Base-by-base conservation (phyloP, 208 protist genomes). In the Leishmania aethiopica region DNA sequence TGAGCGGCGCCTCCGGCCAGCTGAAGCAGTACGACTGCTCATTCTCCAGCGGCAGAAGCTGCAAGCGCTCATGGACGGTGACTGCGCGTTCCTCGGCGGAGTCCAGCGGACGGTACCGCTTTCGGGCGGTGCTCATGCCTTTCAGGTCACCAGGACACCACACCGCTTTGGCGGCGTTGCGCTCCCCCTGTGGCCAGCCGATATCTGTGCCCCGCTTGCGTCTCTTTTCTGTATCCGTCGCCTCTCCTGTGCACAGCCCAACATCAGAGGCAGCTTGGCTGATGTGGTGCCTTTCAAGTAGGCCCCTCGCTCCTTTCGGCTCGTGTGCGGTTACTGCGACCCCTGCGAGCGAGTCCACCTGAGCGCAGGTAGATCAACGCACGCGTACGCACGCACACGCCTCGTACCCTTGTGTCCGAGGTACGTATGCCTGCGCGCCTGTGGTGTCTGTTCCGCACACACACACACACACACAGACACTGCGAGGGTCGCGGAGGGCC, bases 11-110 rank as follows among this genome's bases (percentile, higher is more conserved):
- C 32, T 91, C 90, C 0, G 95, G 95, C 93, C 95, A 97, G 79
- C 92, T 96, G 77, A 96, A 91, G 81, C 91, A 95, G 75, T 97
- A 97, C 11, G 89, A 91, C 67, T 87, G 87, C 78, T 96, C 92
- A 79, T 97, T 91, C 32, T 88, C 84, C 15, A 97, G 85, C 7
- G 88, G 78, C 28, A 83, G 75, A 42, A 96, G 74, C 25, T 90
- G 86, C 47, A 97, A 66, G 17, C 77, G 75, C 49, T 94, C 88
- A 49, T 80, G 80, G 22, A 84, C 88, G 70, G 86, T 82, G 6
- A 97, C 82, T 51, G 86, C 85, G 32, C 90, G 87, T 76, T 96
- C 90, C 81, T 97, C 92, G 11, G 83, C 89, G 3, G 87, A 67
- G 79, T 97, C 94, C n/a, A 97, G 86, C 53, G 94, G 94, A 47